Conservation (phyloP, 2,329 filamentous ascomycete species). For the Aspergillus phoenicis region DNA sequence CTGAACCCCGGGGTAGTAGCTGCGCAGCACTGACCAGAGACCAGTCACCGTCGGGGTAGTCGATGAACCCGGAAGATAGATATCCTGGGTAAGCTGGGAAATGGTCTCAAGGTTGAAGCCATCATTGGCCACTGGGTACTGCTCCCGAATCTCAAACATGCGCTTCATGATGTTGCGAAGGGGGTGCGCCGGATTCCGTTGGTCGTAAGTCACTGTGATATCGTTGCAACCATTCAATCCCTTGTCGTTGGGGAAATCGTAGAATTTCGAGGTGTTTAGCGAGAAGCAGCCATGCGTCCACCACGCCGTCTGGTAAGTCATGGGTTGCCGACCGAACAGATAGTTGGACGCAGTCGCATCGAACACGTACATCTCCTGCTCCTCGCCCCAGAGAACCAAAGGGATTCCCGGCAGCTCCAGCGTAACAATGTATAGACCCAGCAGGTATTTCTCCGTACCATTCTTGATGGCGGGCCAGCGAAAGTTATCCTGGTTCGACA, state of each 20-base stretch:
- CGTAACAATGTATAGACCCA: slow-evolving; percentile 61
- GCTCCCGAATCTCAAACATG: slow-evolving; percentile 60
- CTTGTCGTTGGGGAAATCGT: slow-evolving; percentile 58
- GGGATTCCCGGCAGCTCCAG: slow-evolving; percentile 63
- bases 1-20: slow-evolving; percentile 53
- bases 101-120: slow-evolving; percentile 58
- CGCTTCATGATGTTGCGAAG: slow-evolving; percentile 61
- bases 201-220: slow-evolving; percentile 59
- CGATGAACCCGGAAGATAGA: slow-evolving; percentile 55
- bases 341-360: slow-evolving; percentile 67
- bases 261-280: slow-evolving; percentile 58
- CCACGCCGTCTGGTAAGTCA: slow-evolving; percentile 63
- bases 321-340: slow-evolving; percentile 63
- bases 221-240: slow-evolving; percentile 59
- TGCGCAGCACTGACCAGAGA: slow-evolving; percentile 62
- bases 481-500: slow-evolving; percentile 66
- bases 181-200: slow-evolving; percentile 63
- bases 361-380: slow-evolving; percentile 64
- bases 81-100: slow-evolving; percentile 56
- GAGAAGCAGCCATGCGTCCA: slow-evolving; percentile 65
- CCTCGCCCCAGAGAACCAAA: slow-evolving; percentile 65
- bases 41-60: slow-evolving; percentile 57
- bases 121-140: slow-evolving; percentile 61
- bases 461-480: slow-evolving; percentile 62
- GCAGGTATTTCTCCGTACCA: slow-evolving; percentile 58